A percentile compares a stretch with the other conserved stretches of the same genome.
Evolutionary conservation across 768 basidiomycete genomes (phyloP).

Genomic region (Termitomyces heimii): DNA sequence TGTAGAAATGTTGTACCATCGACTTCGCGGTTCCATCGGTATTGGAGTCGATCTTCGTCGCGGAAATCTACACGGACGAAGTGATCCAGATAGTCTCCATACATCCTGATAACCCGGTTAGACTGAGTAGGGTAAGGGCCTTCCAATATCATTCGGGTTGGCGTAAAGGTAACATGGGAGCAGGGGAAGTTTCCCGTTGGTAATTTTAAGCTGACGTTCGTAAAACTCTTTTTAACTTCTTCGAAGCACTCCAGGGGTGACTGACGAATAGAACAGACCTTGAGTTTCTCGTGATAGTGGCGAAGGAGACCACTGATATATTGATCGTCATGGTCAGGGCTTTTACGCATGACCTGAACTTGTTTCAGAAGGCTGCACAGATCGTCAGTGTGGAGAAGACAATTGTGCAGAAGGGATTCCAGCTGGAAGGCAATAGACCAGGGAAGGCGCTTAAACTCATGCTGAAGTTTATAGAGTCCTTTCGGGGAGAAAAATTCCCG

Average conservation of each 20-base stretch:
- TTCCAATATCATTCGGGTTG: slow-evolving; percentile 67
- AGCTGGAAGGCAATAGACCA: slow-evolving; percentile 78
- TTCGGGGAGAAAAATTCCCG: slow-evolving; percentile 46
- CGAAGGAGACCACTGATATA: slow-evolving; percentile 47
- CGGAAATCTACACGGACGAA: slow-evolving; percentile 84
- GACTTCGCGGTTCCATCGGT: slow-evolving; percentile 64
- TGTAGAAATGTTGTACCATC: slow-evolving; percentile 52
- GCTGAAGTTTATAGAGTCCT: slow-evolving; percentile 38
- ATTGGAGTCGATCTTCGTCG: slow-evolving; percentile 75
- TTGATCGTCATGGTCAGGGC: slow-evolving; percentile 15
- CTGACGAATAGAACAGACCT: slow-evolving; percentile 31
- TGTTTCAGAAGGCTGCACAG: slow-evolving; percentile 37
- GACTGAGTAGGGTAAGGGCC: slow-evolving; percentile 74
- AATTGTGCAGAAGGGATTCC: slow-evolving; percentile 61
- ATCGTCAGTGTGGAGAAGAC: slow-evolving; percentile 55
- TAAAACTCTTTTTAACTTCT: slow-evolving; percentile 25
- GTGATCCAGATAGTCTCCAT: slow-evolving; percentile 49
- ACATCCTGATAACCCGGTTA: slow-evolving; percentile 74
- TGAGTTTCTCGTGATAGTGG: slow-evolving; percentile 44
- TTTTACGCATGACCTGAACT: slow-evolving; percentile 34
- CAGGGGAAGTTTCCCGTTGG: slow-evolving; percentile 50
- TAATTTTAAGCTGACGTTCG: slow-evolving; percentile 14
- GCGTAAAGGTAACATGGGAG: slow-evolving; percentile 71
- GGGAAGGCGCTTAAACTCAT: slow-evolving; percentile 38
- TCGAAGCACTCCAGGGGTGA: slow-evolving; percentile 40